Conservation (phyloP, 1,284 basidiomycete genomes). For the Irpex rosettiformis region DNA sequence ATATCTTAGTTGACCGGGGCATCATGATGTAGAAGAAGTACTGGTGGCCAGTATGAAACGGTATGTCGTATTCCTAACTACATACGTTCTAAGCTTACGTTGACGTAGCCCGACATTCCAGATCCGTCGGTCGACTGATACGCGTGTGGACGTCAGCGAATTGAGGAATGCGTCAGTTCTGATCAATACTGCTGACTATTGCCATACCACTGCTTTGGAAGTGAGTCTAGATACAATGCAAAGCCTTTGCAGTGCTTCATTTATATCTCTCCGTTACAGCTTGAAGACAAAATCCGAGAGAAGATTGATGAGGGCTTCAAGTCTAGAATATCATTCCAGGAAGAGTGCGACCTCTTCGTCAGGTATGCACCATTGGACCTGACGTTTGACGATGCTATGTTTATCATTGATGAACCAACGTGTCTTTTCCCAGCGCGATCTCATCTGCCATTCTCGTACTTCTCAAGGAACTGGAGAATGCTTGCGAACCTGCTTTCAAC, state of each 20-base stretch:
- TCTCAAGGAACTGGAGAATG: constrained; percentile 78
- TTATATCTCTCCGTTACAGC: constrained; percentile 38
- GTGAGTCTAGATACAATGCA: constrained; percentile 32
- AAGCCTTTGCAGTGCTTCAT: neutral
- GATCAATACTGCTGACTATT: constrained; percentile 98
- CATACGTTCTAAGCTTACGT: constrained; percentile 1
- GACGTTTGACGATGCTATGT: neutral
- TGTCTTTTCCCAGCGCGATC: constrained; percentile 66
- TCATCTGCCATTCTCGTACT: constrained; percentile 78
- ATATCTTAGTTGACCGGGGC: neutral
- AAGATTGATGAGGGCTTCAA: constrained; percentile 77
- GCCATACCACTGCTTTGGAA: constrained; percentile 87
- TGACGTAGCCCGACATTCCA: constrained; percentile 33
- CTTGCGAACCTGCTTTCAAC: constrained; percentile 73
- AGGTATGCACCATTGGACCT: constrained; percentile 42
- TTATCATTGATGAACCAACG: neutral
- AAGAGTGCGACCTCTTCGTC: constrained; percentile 86
- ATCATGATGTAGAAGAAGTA: constrained; percentile 65
- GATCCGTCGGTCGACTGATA: constrained; percentile 68
- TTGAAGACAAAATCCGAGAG: constrained; percentile 88
- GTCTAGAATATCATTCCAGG: constrained; percentile 79
- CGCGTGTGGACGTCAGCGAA: constrained; percentile 69
- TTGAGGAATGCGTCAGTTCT: constrained; percentile 81
- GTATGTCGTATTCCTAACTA: constrained; percentile 29
- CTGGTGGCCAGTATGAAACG: constrained; percentile 70